These are phyloP conservation scores for Monilinia vaccinii-corymbosi DNA, from an alignment of 2,329 filamentous ascomycete genomes.

Conservation along the genomic window DNA sequence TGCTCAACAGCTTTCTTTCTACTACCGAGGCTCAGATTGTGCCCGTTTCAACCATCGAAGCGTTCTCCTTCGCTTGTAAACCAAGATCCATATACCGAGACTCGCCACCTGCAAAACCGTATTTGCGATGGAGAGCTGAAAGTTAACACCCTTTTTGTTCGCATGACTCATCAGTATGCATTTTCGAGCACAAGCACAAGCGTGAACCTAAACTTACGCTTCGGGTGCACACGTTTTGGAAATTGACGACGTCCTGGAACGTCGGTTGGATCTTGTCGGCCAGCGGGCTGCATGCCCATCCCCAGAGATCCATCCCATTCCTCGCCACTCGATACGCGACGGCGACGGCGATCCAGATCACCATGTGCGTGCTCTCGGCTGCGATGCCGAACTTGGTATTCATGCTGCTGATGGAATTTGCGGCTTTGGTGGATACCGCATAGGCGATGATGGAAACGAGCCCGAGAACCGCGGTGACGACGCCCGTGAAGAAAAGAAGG, in stretches of 20 bases:
- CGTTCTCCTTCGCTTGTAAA: neutral
- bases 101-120: neutral
- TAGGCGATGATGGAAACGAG: slow-evolving; percentile 15
- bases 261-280: slow-evolving; percentile 17
- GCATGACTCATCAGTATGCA: neutral
- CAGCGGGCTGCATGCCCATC: slow-evolving; percentile 16
- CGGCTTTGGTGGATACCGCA: slow-evolving; percentile 10
- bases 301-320: slow-evolving; percentile 19
- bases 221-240: slow-evolving; percentile 15
- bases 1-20: too few relatives aligned
- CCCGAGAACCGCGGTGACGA: slow-evolving; percentile 13
- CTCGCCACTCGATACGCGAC: slow-evolving; percentile 16
- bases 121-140: neutral
- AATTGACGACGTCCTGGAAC: slow-evolving; percentile 18
- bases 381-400: slow-evolving; percentile 10
- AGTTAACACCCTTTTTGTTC: neutral
- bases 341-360: slow-evolving; percentile 16
- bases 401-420: slow-evolving; percentile 13
- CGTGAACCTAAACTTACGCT: slow-evolving; percentile 8
- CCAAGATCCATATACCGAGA: neutral
- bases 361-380: slow-evolving; percentile 12
- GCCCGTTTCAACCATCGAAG: neutral
- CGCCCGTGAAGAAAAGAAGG: slow-evolving; percentile 13
- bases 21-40: neutral
- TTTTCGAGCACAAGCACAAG: neutral